Base-by-base conservation (phyloP, 208 protist genomes). In the Novymonas esmeraldas region DNA sequence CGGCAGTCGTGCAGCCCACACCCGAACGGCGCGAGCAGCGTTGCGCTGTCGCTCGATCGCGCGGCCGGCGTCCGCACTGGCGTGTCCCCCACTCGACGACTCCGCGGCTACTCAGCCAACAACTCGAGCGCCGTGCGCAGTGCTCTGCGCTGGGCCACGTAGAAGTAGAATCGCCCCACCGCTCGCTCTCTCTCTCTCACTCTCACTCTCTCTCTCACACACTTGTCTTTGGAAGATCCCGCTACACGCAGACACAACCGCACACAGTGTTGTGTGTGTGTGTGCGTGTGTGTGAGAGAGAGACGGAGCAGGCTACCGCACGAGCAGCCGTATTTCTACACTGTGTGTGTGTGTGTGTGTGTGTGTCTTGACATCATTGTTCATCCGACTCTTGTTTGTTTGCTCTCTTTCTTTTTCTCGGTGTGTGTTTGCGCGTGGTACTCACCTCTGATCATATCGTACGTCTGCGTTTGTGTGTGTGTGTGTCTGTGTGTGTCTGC, bases 101-200 rank as follows among this genome's bases (percentile, higher is more conserved):
- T 56, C 0, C 63, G 64, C 58, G 29, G 28, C 20, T 7, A 56
- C 3, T 51, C 29, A 13, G 46, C 29, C 3, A 64, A 71, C 64
- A 70, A 64, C 36, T 73, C 54, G 24, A 58, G 31, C 0, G 45
- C 48, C 13, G 56, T 71, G 41, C 59, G 59, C 0, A 45, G 62
- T 31, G n/a, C 64, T 24, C 74, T 72, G 24, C 31, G 62, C 28
- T 82, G 58, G 54, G 11, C 31, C 3, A 46, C 22, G 18, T 45
- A 28, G 7, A 11, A 14, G 36, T 41, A 5, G 36, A 41, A 11
- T 5, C 11, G 36, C 7, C 11, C 9, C 45, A 20, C 22, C 22
- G 6, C 45, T 16, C 22, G 10, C 45, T 26, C 45, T 16, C 45
- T 16, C 45, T 4, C 45, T 9, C 22, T 16, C 45, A 6, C 45